Conservation (phyloP, 2,329 filamentous ascomycete species). For the Rhynchosporium secalis region DNA sequence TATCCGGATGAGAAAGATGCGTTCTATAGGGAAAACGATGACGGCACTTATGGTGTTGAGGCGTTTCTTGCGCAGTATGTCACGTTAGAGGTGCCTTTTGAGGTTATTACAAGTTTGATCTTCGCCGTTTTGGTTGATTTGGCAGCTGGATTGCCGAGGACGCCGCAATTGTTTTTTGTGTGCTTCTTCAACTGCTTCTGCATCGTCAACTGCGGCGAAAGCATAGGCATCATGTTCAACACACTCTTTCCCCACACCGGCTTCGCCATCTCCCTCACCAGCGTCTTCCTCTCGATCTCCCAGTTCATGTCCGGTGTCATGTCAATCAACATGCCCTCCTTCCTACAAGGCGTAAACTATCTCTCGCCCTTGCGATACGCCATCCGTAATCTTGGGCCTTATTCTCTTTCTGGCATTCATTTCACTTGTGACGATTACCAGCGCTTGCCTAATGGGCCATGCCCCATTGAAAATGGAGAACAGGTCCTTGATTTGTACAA, state of each 20-base stretch:
- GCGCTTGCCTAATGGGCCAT: constrained; percentile 58
- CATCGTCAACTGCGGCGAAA: constrained; percentile 73
- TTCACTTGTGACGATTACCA: constrained; percentile 67
- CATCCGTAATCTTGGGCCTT: constrained; percentile 65
- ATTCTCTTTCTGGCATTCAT: constrained; percentile 57
- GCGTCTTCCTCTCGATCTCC: constrained; percentile 67
- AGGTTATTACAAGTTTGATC: constrained; percentile 63
- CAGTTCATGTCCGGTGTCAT: constrained; percentile 72
- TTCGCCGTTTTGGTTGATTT: constrained; percentile 66
- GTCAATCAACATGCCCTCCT: constrained; percentile 65
- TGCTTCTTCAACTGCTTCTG: constrained; percentile 69
- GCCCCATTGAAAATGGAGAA: constrained; percentile 64
- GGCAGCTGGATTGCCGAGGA: constrained; percentile 64
- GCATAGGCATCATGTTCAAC: constrained; percentile 77
- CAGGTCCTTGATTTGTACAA: constrained; percentile 53
- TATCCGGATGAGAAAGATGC: constrained; percentile 73
- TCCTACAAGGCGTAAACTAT: constrained; percentile 70
- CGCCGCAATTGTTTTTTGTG: constrained; percentile 65
- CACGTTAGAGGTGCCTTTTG: constrained; percentile 69
- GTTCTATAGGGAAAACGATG: constrained; percentile 75
- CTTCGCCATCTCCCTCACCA: constrained; percentile 73
- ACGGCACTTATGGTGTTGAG: constrained; percentile 69
- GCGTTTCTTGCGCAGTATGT: constrained; percentile 72
- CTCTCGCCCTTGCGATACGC: constrained; percentile 71
- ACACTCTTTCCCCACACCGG: constrained; percentile 73